Evolutionary conservation across 2,329 filamentous ascomycete species (phyloP), one percentile per base, ranked within the genome.

Genomic region (Colletotrichum ledebouriae): DNA sequence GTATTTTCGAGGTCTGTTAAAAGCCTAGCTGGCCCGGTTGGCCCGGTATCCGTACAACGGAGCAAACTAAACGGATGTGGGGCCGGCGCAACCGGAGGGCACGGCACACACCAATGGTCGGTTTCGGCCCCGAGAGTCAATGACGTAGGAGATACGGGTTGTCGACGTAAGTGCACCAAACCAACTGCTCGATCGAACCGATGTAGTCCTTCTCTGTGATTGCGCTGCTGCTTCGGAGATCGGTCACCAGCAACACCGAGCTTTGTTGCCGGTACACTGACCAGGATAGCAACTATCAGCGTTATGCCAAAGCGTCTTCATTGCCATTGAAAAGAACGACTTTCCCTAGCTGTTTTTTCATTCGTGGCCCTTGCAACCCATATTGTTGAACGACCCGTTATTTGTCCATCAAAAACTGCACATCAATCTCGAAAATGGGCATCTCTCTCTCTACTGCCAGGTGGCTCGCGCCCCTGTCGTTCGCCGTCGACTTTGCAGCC

Each of bases 401-500:
- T 12, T 1, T 6, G 17, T 5, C 3, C 34, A 11, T n/a, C n/a
- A 12, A 17, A 9, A 12, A 9, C 6, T 4, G 3, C 20, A 4
- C 13, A 20, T 0, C 33, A 52, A 52, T 17, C 0, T 3, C 6
- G 11, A 62, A 34, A 6, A 88, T 88, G 86, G 86, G 83, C 61
- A 78, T 87, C 72, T 80, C 82, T 39, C 82, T 86, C 65, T 85
- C 80, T 56, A 87, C 85, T 1, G 84, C 86, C 58, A 83, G 84
- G 71, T 84, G 82, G 73, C 78, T 88, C 17, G 86, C 86, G 39
- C 86, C 87, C 0, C 75, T 81, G 15, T 85, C 85, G 22, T 89
- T 89, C 76, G 58, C 80, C 17, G 83, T 85, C 75, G 85, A 89
- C 76, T 88, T 89, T 72, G 84, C 83, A 3, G 82, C 84, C 2